phyloP scores from a whole-genome alignment of 2,329 filamentous ascomycete genomes.

The Claviceps sp. region DNA sequence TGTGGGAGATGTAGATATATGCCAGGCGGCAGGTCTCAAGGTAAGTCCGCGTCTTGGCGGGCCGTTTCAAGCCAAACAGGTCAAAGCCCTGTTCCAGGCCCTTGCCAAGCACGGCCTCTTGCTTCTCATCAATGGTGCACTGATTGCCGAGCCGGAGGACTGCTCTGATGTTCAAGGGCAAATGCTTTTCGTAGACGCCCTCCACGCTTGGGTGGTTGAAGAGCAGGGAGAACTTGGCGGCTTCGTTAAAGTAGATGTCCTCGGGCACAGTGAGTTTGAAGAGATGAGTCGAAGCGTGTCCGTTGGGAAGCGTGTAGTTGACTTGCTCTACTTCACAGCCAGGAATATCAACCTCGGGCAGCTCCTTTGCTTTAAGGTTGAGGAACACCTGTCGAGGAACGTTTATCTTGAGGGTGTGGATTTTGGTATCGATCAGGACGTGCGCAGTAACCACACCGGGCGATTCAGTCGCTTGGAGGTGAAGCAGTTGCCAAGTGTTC shows the following conservation, averaged over 20 bases:
- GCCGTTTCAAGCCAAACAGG: conserved; percentile 57
- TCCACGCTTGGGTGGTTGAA: conserved; percentile 92
- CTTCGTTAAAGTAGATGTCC: conserved; percentile 71
- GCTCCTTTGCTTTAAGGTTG: conserved; percentile 74
- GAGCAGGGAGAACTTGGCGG: conserved; percentile 66
- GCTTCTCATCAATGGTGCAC: conserved; percentile 85
- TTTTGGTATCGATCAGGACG: conserved; percentile 84
- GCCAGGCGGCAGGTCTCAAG: conserved; percentile 60
- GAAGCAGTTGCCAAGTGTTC: conserved; percentile 88
- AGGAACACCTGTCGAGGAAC: conserved; percentile 84
- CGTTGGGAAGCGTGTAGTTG: conserved; percentile 84
- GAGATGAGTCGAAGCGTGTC: conserved; percentile 82
- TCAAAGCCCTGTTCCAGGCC: conserved; percentile 92
- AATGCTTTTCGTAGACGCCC: conserved; percentile 89
- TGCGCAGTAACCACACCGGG: conserved; percentile 81
- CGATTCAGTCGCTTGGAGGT: conserved; percentile 68
- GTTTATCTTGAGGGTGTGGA: conserved; percentile 77
- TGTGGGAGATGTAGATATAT: conserved; percentile 88
- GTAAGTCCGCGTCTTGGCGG: conserved; percentile 53
- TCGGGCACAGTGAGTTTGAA: conserved; percentile 90
- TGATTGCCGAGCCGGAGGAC: conserved; percentile 80
- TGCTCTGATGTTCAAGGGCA: conserved; percentile 76
- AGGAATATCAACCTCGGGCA: conserved; percentile 77
- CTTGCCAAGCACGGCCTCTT: conserved; percentile 80
- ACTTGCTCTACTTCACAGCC: conserved; percentile 87